phyloP scores from a whole-genome alignment of 192 early-diverging fungal species.

The Chytriomyces hyalinus region DNA sequence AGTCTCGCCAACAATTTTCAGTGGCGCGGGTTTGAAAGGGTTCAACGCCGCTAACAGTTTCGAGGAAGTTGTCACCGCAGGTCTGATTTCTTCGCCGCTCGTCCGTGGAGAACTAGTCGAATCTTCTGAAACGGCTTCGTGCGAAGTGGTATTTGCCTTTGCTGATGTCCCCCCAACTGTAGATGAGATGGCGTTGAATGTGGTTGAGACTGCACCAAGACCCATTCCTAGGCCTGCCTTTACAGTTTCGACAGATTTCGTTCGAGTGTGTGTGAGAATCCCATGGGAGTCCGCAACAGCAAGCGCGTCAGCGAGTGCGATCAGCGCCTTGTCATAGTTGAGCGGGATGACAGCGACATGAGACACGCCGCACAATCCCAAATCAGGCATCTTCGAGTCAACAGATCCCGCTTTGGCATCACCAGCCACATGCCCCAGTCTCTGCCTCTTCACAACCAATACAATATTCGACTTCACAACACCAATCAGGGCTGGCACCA shows the following conservation, averaged over 20 bases:
- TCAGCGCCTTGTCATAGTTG: neutral
- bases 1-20: neutral
- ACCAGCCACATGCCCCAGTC: neutral
- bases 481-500: slow-evolving; percentile 6
- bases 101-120: neutral
- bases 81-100: neutral
- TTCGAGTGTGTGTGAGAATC: neutral
- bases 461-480: neutral
- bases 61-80: neutral
- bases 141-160: neutral
- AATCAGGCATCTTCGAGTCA: neutral
- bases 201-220: neutral
- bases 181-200: slow-evolving; percentile 1
- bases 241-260: neutral
- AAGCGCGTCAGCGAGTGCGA: slow-evolving; percentile 15
- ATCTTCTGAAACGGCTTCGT: neutral
- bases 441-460: neutral
- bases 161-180: neutral
- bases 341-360: slow-evolving; percentile 16
- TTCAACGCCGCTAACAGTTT: neutral
- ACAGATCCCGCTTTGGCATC: too few species aligned
- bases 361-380: neutral
- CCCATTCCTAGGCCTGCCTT: slow-evolving; percentile 23
- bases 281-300: neutral
- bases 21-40: neutral